Evolutionary conservation across 139 green algal genomes (phyloP).

Genomic region (Desmodesmus armatus): DNA sequence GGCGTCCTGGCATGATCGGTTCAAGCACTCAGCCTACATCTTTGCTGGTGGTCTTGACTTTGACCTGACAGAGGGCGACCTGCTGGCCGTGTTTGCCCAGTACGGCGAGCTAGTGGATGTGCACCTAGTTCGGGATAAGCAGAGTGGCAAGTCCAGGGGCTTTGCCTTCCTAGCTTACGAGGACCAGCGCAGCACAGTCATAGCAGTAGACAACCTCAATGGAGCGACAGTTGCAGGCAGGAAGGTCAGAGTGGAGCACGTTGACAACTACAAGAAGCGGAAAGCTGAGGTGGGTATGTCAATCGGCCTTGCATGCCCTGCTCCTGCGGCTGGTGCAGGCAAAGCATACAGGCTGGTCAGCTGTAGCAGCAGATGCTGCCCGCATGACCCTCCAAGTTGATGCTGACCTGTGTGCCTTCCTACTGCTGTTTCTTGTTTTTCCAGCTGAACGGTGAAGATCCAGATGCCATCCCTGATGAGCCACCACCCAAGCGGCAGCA

Average conservation of each 20-base stretch:
- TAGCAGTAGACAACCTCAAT: constrained; percentile 98
- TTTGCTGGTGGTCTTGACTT: constrained; percentile 92
- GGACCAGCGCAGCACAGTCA: constrained; percentile 96
- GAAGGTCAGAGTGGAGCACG: constrained; percentile 94
- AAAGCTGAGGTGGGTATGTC: constrained; percentile 78
- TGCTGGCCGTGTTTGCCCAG: constrained; percentile 96
- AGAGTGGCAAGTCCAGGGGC: constrained; percentile 83
- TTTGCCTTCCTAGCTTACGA: constrained; percentile 99
- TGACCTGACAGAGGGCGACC: constrained; percentile 95
- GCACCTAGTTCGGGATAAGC: constrained; percentile 82
- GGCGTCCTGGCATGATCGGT: constrained; percentile 95
- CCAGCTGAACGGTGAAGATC: constrained; percentile 29
- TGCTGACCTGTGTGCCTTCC: neutral
- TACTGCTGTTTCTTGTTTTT: neutral
- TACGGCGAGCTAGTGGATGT: constrained; percentile 98
- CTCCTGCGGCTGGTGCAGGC: constrained; percentile 6
- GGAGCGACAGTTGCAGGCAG: constrained; percentile 86
- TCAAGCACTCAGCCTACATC: constrained; percentile 94
- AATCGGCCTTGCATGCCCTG: neutral
- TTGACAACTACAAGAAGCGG: constrained; percentile 96
- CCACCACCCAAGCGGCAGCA: constrained; percentile 7
- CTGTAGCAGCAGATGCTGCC: neutral
- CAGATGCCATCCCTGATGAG: constrained; percentile 13
- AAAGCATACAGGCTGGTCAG: neutral
- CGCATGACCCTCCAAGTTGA: neutral